These are phyloP conservation scores for Hibiscus trionum DNA, from an alignment of 345 rosid genomes.

Conservation along the genomic window DNA sequence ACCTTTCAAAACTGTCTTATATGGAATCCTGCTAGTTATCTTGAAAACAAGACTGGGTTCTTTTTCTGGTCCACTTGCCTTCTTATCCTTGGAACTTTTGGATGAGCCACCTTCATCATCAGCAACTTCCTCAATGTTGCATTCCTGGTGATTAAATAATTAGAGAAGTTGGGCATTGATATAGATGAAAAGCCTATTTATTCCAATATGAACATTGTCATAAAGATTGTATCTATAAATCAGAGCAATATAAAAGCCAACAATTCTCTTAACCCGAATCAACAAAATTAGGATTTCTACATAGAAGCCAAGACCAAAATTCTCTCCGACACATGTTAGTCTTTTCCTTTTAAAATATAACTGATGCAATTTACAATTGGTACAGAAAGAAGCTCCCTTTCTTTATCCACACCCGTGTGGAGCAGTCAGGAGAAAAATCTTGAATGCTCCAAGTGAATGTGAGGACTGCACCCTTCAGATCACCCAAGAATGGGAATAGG, in stretches of 20 bases:
- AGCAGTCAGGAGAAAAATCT: too few species aligned
- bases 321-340: neutral
- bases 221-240: neutral
- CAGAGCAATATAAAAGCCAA: neutral
- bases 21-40: conserved; percentile 81
- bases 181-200: neutral
- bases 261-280: neutral
- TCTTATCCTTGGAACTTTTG: conserved; percentile 84
- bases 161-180: neutral
- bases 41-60: conserved; percentile 64
- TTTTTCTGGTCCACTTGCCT: conserved; percentile 72
- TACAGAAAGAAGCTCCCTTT: too few species aligned
- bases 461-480: too few species aligned
- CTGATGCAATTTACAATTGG: too few species aligned
- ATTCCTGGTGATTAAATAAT: conserved; percentile 51
- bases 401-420: too few species aligned
- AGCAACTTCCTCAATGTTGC: conserved; percentile 67
- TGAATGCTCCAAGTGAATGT: too few species aligned
- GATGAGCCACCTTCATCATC: conserved; percentile 72
- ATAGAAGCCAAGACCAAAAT: neutral
- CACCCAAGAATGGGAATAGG: too few species aligned
- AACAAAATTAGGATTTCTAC: too few species aligned
- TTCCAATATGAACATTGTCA: neutral
- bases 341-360: neutral
- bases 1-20: conserved; percentile 95